A percentile compares a stretch with the other conserved stretches of the same genome.
phyloP scores from a whole-genome alignment of 345 rosid genomes.

The Euclidium syriacum region DNA sequence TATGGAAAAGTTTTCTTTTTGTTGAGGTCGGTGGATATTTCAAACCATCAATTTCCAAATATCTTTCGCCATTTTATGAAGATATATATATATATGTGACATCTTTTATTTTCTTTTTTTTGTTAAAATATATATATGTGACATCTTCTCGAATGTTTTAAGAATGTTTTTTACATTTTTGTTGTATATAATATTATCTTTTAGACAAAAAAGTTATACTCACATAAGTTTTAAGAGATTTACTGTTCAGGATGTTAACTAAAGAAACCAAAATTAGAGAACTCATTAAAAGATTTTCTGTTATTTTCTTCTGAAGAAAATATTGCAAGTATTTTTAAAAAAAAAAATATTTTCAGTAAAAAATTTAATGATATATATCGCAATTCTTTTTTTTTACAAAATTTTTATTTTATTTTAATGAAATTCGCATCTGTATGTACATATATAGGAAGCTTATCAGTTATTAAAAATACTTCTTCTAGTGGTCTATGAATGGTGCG shows the following conservation, averaged over 20 bases:
- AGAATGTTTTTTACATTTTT: background rate
- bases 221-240: background rate
- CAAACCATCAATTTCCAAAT: conserved; percentile 22
- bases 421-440: background rate
- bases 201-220: background rate
- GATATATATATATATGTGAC: background rate
- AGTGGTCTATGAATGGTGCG: conserved; percentile 1
- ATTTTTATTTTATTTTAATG: background rate
- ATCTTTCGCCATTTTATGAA: conserved; percentile 6
- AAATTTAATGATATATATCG: too few relatives aligned
- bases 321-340: background rate
- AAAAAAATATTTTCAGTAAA: background rate
- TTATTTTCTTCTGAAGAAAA: background rate
- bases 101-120: too few relatives aligned
- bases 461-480: background rate
- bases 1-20: conserved; percentile 23
- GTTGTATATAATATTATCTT: background rate
- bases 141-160: background rate
- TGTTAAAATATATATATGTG: background rate
- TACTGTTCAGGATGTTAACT: too few relatives aligned
- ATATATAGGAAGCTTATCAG: background rate
- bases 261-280: background rate
- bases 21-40: conserved; percentile 25
- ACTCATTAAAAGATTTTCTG: background rate
- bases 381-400: too few relatives aligned